These are phyloP conservation scores for Angophora floribunda DNA, from an alignment of 345 rosid species.

Conservation along the genomic window DNA sequence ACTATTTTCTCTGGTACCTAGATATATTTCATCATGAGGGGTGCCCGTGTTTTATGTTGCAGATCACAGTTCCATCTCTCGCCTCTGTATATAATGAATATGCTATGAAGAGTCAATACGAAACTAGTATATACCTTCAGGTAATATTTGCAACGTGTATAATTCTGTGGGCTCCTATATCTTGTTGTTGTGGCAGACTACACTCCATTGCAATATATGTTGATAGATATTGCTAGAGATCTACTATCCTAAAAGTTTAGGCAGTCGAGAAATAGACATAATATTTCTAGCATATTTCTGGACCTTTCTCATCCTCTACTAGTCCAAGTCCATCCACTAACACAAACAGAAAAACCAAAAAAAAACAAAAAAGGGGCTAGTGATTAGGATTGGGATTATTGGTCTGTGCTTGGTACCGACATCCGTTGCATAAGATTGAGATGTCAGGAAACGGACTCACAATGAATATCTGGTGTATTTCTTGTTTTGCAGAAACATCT, in stretches of 20 bases:
- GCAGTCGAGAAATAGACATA: background rate
- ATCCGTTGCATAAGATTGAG: background rate
- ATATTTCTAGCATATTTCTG: background rate
- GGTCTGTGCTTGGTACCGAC: background rate
- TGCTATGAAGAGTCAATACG: slow-evolving; percentile 52
- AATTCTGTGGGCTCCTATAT: background rate
- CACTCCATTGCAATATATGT: background rate
- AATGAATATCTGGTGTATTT: background rate
- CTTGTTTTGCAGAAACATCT: background rate
- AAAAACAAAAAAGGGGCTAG: background rate
- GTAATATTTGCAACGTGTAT: slow-evolving; percentile 8
- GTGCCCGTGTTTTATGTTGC: background rate
- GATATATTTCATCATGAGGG: background rate
- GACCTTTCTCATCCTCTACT: background rate
- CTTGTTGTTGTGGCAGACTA: background rate
- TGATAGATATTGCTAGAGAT: background rate
- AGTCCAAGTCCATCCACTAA: background rate
- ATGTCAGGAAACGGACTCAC: background rate
- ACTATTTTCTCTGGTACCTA: background rate
- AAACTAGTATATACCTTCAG: slow-evolving; percentile 58
- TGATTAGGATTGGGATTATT: background rate
- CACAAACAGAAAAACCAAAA: background rate
- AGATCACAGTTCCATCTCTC: slow-evolving; percentile 47
- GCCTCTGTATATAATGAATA: slow-evolving; percentile 56
- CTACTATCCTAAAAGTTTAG: background rate